These are phyloP conservation scores for Sugiyamaella pinicola DNA, from an alignment of 1,139 yeast genomes.

Conservation along the genomic window DNA sequence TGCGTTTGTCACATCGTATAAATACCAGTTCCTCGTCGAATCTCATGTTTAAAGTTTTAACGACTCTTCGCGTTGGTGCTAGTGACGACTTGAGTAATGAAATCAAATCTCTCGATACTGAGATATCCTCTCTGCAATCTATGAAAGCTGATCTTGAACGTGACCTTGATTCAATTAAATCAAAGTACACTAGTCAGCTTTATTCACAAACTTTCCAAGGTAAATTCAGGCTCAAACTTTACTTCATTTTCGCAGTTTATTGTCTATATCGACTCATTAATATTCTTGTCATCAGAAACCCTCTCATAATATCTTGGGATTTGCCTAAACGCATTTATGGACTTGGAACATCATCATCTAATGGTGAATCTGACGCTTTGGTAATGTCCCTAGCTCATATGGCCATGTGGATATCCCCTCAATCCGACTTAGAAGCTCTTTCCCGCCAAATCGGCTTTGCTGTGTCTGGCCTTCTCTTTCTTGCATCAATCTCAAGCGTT, in stretches of 20 bases:
- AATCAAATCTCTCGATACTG: slow-evolving; percentile 61
- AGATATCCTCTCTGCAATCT: slow-evolving; percentile 67
- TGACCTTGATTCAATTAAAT: slow-evolving; percentile 38
- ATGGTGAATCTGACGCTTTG: slow-evolving; percentile 34
- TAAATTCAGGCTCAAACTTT: slow-evolving; percentile 33
- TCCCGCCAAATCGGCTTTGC: slow-evolving; percentile 65
- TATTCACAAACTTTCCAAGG: slow-evolving; percentile 41
- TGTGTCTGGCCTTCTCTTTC: slow-evolving; percentile 64
- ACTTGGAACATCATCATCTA: slow-evolving; percentile 3
- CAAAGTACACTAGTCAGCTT: slow-evolving; percentile 36
- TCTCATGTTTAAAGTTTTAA: slow-evolving; percentile 36
- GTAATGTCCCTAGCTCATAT: slow-evolving; percentile 64
- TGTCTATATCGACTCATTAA: slow-evolving; percentile 64
- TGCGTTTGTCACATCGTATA: slow-evolving; percentile 28
- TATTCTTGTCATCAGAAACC: slow-evolving; percentile 43
- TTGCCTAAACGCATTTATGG: slow-evolving; percentile 9
- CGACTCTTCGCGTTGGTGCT: slow-evolving; percentile 33
- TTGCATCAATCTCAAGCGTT: slow-evolving; percentile 55
- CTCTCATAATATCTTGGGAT: slow-evolving; percentile 27
- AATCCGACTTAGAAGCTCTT: slow-evolving; percentile 52
- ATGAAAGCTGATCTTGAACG: slow-evolving; percentile 38
- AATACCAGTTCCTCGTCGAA: slow-evolving; percentile 33
- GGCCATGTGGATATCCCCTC: slow-evolving; percentile 30
- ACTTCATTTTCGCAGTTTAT: slow-evolving; percentile 54
- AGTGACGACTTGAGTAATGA: slow-evolving; percentile 58